phyloP scores from a whole-genome alignment of 2,329 filamentous ascomycete genomes.

The Pseudogymnoascus sp. region DNA sequence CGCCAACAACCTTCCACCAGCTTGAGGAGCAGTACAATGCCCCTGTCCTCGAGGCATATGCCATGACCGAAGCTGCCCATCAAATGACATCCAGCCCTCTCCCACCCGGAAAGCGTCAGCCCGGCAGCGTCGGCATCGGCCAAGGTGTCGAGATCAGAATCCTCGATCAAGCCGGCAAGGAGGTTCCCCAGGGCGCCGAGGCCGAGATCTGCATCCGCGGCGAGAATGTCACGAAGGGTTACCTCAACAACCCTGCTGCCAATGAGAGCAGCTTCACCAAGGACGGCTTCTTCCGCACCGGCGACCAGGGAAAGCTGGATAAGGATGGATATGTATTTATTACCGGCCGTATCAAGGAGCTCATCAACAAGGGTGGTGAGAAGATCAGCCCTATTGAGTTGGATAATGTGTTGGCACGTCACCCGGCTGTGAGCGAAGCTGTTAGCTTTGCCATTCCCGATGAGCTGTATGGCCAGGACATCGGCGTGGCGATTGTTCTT shows the following conservation, averaged over 20 bases:
- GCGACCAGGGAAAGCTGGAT: constrained; percentile 77
- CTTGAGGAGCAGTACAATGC: constrained; percentile 69
- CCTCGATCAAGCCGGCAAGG: constrained; percentile 59
- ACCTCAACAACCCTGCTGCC: constrained; percentile 73
- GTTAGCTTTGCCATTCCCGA: constrained; percentile 79
- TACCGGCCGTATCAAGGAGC: constrained; percentile 86
- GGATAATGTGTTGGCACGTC: constrained; percentile 70
- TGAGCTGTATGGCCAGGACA: constrained; percentile 75
- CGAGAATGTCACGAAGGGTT: constrained; percentile 76
- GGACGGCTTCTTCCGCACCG: constrained; percentile 78
- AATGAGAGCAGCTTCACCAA: constrained; percentile 67
- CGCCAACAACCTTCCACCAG: constrained; percentile 72
- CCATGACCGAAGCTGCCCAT: constrained; percentile 85
- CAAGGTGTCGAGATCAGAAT: constrained; percentile 79
- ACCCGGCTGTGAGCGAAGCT: constrained; percentile 66
- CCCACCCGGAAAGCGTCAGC: constrained; percentile 64
- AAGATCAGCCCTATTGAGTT: constrained; percentile 86
- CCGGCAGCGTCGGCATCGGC: constrained; percentile 73
- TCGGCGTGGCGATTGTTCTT: constrained; percentile 67
- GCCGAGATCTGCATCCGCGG: constrained; percentile 79
- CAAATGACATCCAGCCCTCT: constrained; percentile 75
- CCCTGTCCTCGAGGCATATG: constrained; percentile 81
- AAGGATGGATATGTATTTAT: constrained; percentile 76
- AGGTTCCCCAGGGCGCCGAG: constrained; percentile 60
- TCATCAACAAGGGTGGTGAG: constrained; percentile 86